These are phyloP conservation scores for Pistacia atlantica DNA, from an alignment of 345 rosid species.

Conservation along the genomic window DNA sequence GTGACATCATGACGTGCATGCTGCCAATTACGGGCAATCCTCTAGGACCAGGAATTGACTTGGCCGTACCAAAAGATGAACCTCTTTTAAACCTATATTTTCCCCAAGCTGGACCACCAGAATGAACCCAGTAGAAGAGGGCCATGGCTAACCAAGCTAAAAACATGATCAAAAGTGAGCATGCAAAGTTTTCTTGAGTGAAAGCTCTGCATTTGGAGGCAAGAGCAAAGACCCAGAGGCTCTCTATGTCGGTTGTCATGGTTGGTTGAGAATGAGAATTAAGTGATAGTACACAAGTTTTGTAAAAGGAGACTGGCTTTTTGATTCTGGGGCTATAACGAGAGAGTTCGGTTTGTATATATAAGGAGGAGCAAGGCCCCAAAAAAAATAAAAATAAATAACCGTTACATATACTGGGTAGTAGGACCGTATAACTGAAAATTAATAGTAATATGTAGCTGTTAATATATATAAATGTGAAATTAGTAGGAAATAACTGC, in stretches of 20 bases:
- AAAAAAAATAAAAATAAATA: background rate
- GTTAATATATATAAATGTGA: background rate
- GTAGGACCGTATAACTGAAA: conserved; percentile 22
- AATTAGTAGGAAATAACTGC: conserved; percentile 16
- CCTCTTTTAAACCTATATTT: conserved; percentile 32
- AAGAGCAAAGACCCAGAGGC: conserved; percentile 51
- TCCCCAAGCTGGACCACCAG: conserved; percentile 88
- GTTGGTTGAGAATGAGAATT: background rate
- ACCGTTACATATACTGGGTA: conserved; percentile 9
- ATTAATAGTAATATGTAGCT: background rate
- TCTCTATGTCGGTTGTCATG: conserved; percentile 52
- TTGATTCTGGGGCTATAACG: conserved; percentile 32
- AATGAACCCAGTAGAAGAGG: conserved; percentile 56
- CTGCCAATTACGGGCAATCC: conserved; percentile 70
- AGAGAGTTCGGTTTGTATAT: conserved; percentile 29
- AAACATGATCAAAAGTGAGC: conserved; percentile 41
- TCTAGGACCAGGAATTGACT: conserved; percentile 68
- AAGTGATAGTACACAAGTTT: background rate
- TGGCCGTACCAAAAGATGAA: conserved; percentile 5
- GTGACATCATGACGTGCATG: conserved; percentile 60
- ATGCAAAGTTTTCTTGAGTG: conserved; percentile 39
- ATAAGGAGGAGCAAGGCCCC: conserved; percentile 22
- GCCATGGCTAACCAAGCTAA: conserved; percentile 38
- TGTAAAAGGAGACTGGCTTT: conserved; percentile 32
- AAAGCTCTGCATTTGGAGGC: conserved; percentile 57